A percentile compares a stretch with the other conserved stretches of the same genome.
These are phyloP conservation scores for Madurella mycetomatis DNA, from an alignment of 2,329 filamentous ascomycete genomes.

Conservation along the genomic window DNA sequence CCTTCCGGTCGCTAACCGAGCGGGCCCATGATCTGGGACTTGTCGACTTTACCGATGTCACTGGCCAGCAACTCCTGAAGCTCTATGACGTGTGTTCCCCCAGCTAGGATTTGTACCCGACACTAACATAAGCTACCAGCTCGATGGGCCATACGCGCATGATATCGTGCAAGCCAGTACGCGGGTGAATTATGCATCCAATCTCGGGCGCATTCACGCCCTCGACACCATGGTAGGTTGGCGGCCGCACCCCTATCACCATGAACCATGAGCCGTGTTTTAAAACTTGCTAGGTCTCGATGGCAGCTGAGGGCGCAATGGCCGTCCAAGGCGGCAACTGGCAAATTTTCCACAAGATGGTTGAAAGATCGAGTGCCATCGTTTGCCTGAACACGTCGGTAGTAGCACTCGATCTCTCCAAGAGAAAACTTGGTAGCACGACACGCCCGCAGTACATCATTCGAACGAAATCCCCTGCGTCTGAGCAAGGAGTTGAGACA, in stretches of 20 bases:
- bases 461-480: constrained; percentile 31
- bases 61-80: constrained; percentile 68
- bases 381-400: constrained; percentile 66
- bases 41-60: constrained; percentile 59
- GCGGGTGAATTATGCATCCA: constrained; percentile 91
- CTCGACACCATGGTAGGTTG: constrained; percentile 69
- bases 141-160: constrained; percentile 62
- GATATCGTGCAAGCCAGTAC: constrained; percentile 90
- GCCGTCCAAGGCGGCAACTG: constrained; percentile 83
- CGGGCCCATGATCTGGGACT: constrained; percentile 65
- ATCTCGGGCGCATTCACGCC: constrained; percentile 80
- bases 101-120: accelerated
- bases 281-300: constrained; percentile 55
- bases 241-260: background rate
- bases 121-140: constrained; percentile 32
- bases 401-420: constrained; percentile 51
- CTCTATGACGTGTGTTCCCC: constrained; percentile 50
- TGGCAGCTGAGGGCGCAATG: constrained; percentile 82
- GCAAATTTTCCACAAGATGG: constrained; percentile 86
- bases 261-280: background rate
- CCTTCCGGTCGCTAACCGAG: constrained; percentile 71
- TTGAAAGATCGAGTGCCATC: constrained; percentile 57
- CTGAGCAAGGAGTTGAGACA: constrained; percentile 24
- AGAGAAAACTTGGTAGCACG: constrained; percentile 34
- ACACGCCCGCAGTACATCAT: constrained; percentile 45